Percentiles rank a stretch among this genome's conserved stretches.
These are phyloP conservation scores for Priceomyces carsonii DNA, from an alignment of 805 yeast genomes.

Conservation along the genomic window DNA sequence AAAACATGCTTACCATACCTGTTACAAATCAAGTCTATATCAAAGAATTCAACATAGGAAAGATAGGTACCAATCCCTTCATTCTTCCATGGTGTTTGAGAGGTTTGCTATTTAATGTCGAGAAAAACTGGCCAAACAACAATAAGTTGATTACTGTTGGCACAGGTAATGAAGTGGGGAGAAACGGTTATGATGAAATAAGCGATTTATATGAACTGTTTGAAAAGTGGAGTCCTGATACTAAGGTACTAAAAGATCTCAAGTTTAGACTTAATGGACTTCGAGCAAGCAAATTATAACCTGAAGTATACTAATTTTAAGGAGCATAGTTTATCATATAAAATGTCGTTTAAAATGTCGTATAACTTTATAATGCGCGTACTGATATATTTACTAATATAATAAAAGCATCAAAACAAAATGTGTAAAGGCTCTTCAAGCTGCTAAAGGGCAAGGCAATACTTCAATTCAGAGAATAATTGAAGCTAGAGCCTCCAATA, in stretches of 20 bases:
- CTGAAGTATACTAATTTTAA: too few relatives aligned
- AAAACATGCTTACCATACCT: conserved; percentile 22
- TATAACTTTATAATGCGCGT: too few relatives aligned
- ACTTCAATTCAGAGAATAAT: too few relatives aligned
- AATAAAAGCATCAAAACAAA: too few relatives aligned
- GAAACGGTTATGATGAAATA: conserved; percentile 54
- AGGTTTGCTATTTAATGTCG: conserved; percentile 70
- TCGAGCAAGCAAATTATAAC: conserved; percentile 40
- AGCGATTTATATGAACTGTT: conserved; percentile 65
- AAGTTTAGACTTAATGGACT: conserved; percentile 71
- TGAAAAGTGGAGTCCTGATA: conserved; percentile 85
- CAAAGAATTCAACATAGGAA: conserved; percentile 59
- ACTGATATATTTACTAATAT: too few relatives aligned
- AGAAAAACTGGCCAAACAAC: conserved; percentile 49
- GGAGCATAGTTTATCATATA: too few relatives aligned
- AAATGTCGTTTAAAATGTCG: too few relatives aligned
- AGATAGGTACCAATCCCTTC: conserved; percentile 76
- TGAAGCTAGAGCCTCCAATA: too few relatives aligned
- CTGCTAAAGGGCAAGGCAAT: too few relatives aligned
- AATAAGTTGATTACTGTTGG: conserved; percentile 31
- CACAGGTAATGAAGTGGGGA: conserved; percentile 30
- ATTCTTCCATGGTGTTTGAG: conserved; percentile 91
- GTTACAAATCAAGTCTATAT: conserved; percentile 36
- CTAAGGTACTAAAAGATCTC: conserved; percentile 78
- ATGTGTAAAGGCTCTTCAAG: too few relatives aligned